phyloP scores from a whole-genome alignment of 2,329 filamentous ascomycete species.

The Cordyceps fumosorosea region DNA sequence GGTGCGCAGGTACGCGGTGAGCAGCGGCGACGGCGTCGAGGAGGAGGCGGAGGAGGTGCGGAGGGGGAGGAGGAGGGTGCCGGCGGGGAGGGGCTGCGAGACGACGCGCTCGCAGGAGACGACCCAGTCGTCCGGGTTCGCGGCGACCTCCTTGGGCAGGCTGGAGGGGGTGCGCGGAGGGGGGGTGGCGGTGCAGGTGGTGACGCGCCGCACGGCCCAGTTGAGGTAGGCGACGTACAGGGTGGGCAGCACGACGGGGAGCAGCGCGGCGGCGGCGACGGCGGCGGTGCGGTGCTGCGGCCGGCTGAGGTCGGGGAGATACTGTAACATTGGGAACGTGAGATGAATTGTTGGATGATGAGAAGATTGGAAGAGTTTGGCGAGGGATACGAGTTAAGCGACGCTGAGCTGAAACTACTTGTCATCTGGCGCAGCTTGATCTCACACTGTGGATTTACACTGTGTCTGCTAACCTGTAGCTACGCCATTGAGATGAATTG shows the following conservation, averaged over 20 bases:
- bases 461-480: not conserved
- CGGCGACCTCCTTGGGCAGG: conserved; percentile 19
- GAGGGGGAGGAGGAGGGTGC: conserved; percentile 6
- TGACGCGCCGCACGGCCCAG: conserved; percentile 12
- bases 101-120: conserved; percentile 24
- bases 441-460: not conserved
- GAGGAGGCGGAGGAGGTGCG: not conserved
- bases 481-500: too few relatives aligned
- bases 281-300: not conserved
- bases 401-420: not conserved
- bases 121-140: conserved; percentile 20
- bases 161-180: not conserved
- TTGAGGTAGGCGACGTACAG: conserved; percentile 15
- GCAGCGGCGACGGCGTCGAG: conserved; percentile 15
- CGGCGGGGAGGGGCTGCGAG: conserved; percentile 18
- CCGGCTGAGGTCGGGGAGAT: not conserved
- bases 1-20: conserved; percentile 23
- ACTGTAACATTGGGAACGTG: not conserved
- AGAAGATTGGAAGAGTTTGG: not conserved
- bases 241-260: conserved; percentile 13
- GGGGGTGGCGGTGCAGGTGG: conserved; percentile 5
- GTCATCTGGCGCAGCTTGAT: not conserved
- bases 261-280: not conserved
- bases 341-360: not conserved
- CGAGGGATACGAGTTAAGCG: not conserved